Evolutionary conservation across 305 asterid genomes (phyloP).

Genomic region (Fraxinus sp.): DNA sequence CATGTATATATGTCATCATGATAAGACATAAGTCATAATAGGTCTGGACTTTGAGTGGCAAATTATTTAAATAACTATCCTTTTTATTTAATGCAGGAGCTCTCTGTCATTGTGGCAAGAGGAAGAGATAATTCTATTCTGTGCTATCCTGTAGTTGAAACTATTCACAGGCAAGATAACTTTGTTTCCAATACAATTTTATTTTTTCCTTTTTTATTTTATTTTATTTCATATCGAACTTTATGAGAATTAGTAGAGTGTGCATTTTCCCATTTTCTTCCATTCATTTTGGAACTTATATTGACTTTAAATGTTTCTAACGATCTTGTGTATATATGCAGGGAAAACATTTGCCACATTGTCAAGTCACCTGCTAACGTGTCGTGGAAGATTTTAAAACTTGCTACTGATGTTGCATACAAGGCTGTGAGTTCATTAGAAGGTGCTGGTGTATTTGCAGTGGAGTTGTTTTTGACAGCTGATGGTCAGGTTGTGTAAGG

Average conservation of each 20-base stretch:
- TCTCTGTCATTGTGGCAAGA: constrained; percentile 93
- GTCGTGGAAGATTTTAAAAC: constrained; percentile 68
- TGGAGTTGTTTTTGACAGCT: constrained; percentile 83
- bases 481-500: constrained; percentile 70
- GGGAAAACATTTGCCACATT: constrained; percentile 93
- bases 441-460: constrained; percentile 95
- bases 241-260: background rate
- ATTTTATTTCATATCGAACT: constrained; percentile 8
- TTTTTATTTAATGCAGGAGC: constrained; percentile 57
- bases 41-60: constrained; percentile 2
- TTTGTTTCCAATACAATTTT: constrained; percentile 5
- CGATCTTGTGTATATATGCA: constrained; percentile 25
- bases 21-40: background rate
- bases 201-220: background rate
- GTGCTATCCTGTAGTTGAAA: constrained; percentile 89
- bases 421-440: constrained; percentile 84
- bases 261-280: constrained; percentile 12
- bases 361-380: constrained; percentile 91
- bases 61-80: constrained; percentile 17
- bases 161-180: constrained; percentile 67
- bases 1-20: background rate
- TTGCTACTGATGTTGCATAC: constrained; percentile 81
- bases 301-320: constrained; percentile 2
- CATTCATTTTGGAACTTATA: constrained; percentile 9
- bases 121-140: constrained; percentile 67